Conservation (phyloP, 805 yeast species). For the Kluyveromyces aestuarii region DNA sequence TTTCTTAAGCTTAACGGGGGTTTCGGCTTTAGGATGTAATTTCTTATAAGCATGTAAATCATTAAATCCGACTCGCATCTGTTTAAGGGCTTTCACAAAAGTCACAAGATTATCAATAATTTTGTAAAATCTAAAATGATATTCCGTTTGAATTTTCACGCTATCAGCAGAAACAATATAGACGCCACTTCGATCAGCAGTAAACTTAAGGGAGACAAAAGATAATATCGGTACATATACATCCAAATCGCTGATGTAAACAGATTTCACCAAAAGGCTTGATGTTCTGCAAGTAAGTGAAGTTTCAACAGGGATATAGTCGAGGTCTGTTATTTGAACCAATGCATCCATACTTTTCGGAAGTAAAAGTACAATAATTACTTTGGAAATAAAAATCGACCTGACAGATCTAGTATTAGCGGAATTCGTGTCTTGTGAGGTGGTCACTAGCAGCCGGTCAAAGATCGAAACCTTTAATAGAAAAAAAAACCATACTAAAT, state of each 20-base stretch:
- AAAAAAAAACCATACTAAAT: conserved; percentile 18
- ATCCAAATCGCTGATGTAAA: not conserved
- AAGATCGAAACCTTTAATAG: not conserved
- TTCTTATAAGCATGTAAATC: conserved; percentile 23
- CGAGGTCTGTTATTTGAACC: not conserved
- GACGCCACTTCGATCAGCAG: not conserved
- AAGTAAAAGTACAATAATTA: not conserved
- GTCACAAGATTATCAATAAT: conserved; percentile 44
- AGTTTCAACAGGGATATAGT: not conserved
- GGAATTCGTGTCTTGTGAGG: not conserved
- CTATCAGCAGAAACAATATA: not conserved
- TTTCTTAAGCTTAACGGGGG: conserved; percentile 31
- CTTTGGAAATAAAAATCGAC: not conserved
- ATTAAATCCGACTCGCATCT: conserved; percentile 35
- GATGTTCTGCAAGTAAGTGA: not conserved
- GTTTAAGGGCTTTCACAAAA: conserved; percentile 38
- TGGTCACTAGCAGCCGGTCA: not conserved
- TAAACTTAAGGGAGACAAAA: not conserved
- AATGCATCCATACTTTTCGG: not conserved
- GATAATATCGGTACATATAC: not conserved
- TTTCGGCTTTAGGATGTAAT: conserved; percentile 20
- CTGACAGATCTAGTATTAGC: not conserved
- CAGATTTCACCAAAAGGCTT: not conserved
- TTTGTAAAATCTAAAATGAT: conserved; percentile 35
- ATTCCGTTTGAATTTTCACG: conserved; percentile 17